Base-by-base conservation (phyloP, 805 yeast species). In the Metschnikowia lochheadii region DNA sequence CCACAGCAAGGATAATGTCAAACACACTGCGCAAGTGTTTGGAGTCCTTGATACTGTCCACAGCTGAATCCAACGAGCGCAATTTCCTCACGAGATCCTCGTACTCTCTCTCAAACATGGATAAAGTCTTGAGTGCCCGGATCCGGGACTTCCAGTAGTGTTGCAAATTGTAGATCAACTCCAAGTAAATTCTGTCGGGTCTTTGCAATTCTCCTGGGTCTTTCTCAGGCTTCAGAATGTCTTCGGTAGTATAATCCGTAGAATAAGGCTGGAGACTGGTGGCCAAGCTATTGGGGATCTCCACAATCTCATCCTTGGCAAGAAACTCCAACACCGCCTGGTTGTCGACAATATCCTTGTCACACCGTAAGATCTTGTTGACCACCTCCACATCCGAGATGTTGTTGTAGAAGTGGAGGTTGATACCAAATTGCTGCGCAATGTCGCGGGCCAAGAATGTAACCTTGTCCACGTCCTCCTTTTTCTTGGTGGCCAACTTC, bases 391-490 rank as follows among this genome's bases (percentile, higher is more conserved):
- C 81, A 36, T 85, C 96, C 0, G 84, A 57, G 20, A 81, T 56
- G 39, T 72, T 72, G 5, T 89, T 76, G 67, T 82, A 89, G 71
- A 83, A 77, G 63, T 94, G 98, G 47, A 94, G 74, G 63, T 92
- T 91, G 62, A 94, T 94, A 37, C 96, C 96, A 72, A 94, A 90
- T 60, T 89, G 97, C 63, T 94, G 99, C 1, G 96, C 88, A 41
- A 90, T 70, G 60, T 87, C 94, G 53, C 90, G 73, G 0, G 91
- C 76, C 56, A 87, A 70, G 57, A 85, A 82, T 0, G 83, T 62
- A 3, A 81, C 60, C 57, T 80, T 77, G 49, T 78, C 77, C 23
- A 68, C 64, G 29, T 75, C 79, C 33, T 67, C 74, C 48, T 69
- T 70, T 57, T 67, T 70, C 52, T 72, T 69, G 1, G 74, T 69